Base-by-base conservation (phyloP, 345 rosid species). In the Lumnitzera littorea region DNA sequence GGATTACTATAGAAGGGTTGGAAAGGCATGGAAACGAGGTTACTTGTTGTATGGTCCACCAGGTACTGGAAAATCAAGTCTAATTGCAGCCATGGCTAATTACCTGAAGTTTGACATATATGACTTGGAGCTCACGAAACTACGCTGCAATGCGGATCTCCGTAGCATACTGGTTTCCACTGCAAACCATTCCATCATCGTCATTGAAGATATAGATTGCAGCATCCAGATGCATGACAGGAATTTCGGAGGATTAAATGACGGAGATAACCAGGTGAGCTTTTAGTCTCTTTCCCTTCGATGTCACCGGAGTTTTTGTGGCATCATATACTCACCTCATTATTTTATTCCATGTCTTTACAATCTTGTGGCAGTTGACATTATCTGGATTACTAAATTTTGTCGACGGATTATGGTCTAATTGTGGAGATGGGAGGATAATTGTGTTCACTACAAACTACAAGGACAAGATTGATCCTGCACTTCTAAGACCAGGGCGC, bases 51-150 rank as follows among this genome's bases (percentile, higher is more conserved):
- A 72, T 12, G 75, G 75, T 8, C 72, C 75, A 50, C 75, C 67
- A 0, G 72, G 76, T 5, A 70, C 76, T 0, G 77, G 72, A 15
- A 76, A 76, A 48, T 66, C 77, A 3, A 72, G 80, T 49, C 13
- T 67, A 47, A 54, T 59, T 41, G 70, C 68, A 7, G 51, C 62
- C 52, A 62, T 62, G 49, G 66, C 66, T 14, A 62, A 62, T 61
- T 50, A 73, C 68, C 41, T 70, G 2, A 70, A 73, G 15, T 77
- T 48, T 24, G 70, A 67, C 61, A 62, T 77, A 47, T 64, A 70
- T 14, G 68, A 74, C 24, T 59, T 68, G 70, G 69, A 74, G 25
- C 55, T 73, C 5, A 54, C 75, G 0, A 51, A 50, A 12, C 58
- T 71, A 15, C 51, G 12, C 1, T 5, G 14, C 24, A 61, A 64